phyloP scores from a whole-genome alignment of 176 grass and related monocot species.

The Triticum timopheevii region DNA sequence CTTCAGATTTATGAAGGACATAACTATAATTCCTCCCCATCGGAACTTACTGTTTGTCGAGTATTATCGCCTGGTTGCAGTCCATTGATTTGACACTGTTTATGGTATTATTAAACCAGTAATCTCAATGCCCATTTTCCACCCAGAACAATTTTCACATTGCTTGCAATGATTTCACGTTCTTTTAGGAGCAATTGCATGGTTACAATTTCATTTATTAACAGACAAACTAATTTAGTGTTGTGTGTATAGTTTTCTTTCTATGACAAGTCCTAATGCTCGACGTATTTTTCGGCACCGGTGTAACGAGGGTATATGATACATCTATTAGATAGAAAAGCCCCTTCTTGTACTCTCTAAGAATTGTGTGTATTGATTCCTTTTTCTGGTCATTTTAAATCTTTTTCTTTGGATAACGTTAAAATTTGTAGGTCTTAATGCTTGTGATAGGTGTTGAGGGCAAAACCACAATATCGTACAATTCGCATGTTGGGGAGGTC shows the following conservation, averaged over 20 bases:
- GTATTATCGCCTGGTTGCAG: neutral
- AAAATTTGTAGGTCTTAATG: neutral
- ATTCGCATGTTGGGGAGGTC: too few species aligned
- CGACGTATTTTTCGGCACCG: neutral
- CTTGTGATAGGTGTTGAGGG: neutral
- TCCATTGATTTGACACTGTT: neutral
- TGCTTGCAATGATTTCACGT: neutral
- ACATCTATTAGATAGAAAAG: neutral
- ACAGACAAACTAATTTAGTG: neutral
- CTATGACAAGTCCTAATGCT: neutral
- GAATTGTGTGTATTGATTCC: neutral
- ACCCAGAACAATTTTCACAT: neutral
- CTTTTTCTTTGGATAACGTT: neutral
- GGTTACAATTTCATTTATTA: neutral
- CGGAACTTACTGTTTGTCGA: neutral
- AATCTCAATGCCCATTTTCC: neutral
- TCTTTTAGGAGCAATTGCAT: too few species aligned
- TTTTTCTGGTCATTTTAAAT: neutral
- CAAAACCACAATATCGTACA: neutral
- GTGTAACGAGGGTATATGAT: neutral
- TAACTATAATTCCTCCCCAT: neutral
- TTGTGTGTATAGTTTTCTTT: neutral
- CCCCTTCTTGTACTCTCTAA: neutral
- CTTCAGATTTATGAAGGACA: neutral
- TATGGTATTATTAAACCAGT: neutral